Evolutionary conservation across 2,329 filamentous ascomycete species (phyloP), one percentile per base, ranked within the genome.

Genomic region (Sphaerulina musiva): DNA sequence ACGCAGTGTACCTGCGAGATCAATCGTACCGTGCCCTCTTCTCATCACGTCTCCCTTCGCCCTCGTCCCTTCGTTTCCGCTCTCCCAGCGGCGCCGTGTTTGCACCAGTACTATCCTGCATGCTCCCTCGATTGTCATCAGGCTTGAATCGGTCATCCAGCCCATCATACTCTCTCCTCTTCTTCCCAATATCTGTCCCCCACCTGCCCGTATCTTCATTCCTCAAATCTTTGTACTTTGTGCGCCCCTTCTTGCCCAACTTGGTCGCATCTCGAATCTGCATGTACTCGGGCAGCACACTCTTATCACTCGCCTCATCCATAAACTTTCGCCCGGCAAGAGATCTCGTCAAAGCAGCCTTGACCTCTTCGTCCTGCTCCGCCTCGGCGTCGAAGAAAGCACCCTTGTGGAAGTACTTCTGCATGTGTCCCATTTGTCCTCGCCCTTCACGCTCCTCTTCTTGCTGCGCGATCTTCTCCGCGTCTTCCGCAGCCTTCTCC

Each of bases 321-420:
- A 80, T 83, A 63, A 93, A 95, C 48, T 81, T 77, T 2, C 85
- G 81, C 11, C 91, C 91, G 82, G 95, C 95, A 60, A 96, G 78
- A 67, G 96, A 88, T 45, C 93, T 79, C 67, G 85, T 80, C 59
- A 87, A 84, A 36, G 95, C 76, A 0, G 86, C 87, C 44, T 96
- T 76, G 0, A 89, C 88, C 59, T 87, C 83, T 48, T 84, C 79
- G 29, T 70, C 65, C 39, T 67, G 59, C 17, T 65, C 65, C 9
- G 55, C 62, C 64, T 95, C 87, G 49, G 91, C 89, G 62, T 86
- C 87, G 76, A 89, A 97, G 75, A 97, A 98, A 12, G 93, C 93
- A 46, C 93, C 93, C 74, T 91, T 92, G 78, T 98, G 93, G 72
- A 89, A 91, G 74, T 97, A 98, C 69, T 91, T 90, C 68, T 96